Percentiles rank a stretch among this genome's conserved stretches.
Conservation (phyloP, 1,139 yeast genomes). For the Suhomyces maxii region DNA sequence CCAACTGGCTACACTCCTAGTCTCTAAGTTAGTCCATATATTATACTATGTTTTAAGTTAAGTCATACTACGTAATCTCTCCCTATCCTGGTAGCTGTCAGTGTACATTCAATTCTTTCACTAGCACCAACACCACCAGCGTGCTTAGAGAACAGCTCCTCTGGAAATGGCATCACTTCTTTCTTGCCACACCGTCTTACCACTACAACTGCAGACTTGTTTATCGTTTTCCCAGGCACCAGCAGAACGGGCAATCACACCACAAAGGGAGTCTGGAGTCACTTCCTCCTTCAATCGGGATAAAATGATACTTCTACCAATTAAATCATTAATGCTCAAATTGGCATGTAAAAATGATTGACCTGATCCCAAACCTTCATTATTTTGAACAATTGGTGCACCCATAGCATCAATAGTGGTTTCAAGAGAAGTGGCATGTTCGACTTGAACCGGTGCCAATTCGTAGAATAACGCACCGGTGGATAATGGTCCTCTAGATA, state of each 20-base stretch:
- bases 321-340: slow-evolving; percentile 59
- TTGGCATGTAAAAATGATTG: slow-evolving; percentile 65
- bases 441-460: slow-evolving; percentile 42
- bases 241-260: slow-evolving; percentile 94
- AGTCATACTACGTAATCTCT: too few species aligned
- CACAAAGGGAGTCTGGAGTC: slow-evolving; percentile 56
- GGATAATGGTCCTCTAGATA: slow-evolving; percentile 69
- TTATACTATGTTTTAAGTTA: too few species aligned
- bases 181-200: slow-evolving; percentile 96
- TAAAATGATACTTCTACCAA: slow-evolving; percentile 79
- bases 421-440: slow-evolving; percentile 30
- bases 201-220: slow-evolving; percentile 90
- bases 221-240: slow-evolving; percentile 97
- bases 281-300: slow-evolving; percentile 43
- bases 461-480: slow-evolving; percentile 57
- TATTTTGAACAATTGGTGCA: slow-evolving; percentile 26
- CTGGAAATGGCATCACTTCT: slow-evolving; percentile 66
- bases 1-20: too few species aligned
- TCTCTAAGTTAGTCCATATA: too few species aligned
- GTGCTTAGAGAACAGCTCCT: slow-evolving; percentile 32
- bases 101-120: background rate
- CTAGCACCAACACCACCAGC: background rate
- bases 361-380: slow-evolving; percentile 41
- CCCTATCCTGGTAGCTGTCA: too few species aligned
- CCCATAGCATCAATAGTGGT: slow-evolving; percentile 44